Base-by-base conservation (phyloP, 768 basidiomycete species). In the Phlebiopsis flavidoalba region DNA sequence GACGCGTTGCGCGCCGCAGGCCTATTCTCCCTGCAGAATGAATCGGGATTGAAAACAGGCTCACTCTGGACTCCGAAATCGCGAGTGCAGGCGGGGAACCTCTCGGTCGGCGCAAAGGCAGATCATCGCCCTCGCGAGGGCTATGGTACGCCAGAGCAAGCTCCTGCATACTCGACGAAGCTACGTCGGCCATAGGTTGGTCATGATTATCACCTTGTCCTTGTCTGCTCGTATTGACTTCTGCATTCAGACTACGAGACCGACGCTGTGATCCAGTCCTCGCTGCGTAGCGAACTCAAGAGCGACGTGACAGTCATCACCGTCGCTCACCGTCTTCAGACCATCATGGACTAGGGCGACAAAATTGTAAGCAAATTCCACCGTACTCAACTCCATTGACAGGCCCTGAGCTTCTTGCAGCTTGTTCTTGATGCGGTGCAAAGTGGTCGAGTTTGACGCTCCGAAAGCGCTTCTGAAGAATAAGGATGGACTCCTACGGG, bases 281-380 rank as follows among this genome's bases (percentile, higher is more conserved):
- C 83, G 1, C 78, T 87, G 57, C 74, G 84, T 7, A 75, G 74
- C 22, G 78, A 77, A 63, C 66, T 82, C 11, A 70, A 69, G 15
- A 67, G 68, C 15, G 77, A 72, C 49, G 76, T 76, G 0, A 86
- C 84, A 0, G 69, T 86, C 24, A 72, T 87, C 40, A 85, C 83
- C 14, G 76, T 87, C 47, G 85, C 85, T 0, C 84, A 86, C 68
- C 77, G 85, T 14, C 66, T 83, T 11, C 76, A 79, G 59, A 85
- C 80, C 5, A 80, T 86, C 61, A 83, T 83, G 74, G 84, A 85
- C 54, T 80, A 83, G n/a, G n/a, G n/a, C 3, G 84, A 86, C 68
- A 81, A 82, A 64, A 81, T 86, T 52, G 76, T 85, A 8, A 43
- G 40, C 40, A 43, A 43, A 43, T 17, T 10, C 40, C 12, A 43